Conservation (phyloP, 2,329 filamentous ascomycete genomes). For the Colletotrichum gigasporum region DNA sequence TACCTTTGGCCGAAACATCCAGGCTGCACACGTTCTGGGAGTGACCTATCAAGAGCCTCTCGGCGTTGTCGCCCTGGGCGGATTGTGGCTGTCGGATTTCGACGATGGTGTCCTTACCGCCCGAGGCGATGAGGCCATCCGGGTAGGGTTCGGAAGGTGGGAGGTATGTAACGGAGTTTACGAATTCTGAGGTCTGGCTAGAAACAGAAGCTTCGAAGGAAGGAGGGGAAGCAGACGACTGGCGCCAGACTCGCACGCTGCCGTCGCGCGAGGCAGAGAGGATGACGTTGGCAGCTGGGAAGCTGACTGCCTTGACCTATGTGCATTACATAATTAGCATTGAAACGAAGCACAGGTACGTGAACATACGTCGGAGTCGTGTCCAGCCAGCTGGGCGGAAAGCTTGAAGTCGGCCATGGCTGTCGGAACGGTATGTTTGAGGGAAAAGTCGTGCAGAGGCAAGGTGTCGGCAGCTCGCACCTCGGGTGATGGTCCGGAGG, state of each 20-base stretch:
- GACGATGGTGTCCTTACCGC: constrained; percentile 91
- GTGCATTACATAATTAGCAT: constrained; percentile 19
- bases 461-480: constrained; percentile 3
- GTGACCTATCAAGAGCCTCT: constrained; percentile 88
- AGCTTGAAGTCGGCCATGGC: constrained; percentile 89
- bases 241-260: constrained; percentile 88
- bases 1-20: constrained; percentile 77
- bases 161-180: constrained; percentile 85
- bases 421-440: neutral
- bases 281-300: constrained; percentile 76
- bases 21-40: constrained; percentile 87
- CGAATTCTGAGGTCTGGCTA: constrained; percentile 82
- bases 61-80: constrained; percentile 77
- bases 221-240: constrained; percentile 71
- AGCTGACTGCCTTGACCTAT: constrained; percentile 91
- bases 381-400: constrained; percentile 86
- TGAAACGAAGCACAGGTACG: neutral
- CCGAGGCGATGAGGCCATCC: constrained; percentile 85
- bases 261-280: constrained; percentile 92
- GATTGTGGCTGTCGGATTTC: constrained; percentile 82
- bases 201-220: constrained; percentile 81
- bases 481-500: constrained; percentile 1
- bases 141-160: constrained; percentile 74
- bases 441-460: neutral
- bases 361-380: constrained; percentile 87